phyloP scores from a whole-genome alignment of 1,284 basidiomycete genomes.

The Fomes fomentarius region DNA sequence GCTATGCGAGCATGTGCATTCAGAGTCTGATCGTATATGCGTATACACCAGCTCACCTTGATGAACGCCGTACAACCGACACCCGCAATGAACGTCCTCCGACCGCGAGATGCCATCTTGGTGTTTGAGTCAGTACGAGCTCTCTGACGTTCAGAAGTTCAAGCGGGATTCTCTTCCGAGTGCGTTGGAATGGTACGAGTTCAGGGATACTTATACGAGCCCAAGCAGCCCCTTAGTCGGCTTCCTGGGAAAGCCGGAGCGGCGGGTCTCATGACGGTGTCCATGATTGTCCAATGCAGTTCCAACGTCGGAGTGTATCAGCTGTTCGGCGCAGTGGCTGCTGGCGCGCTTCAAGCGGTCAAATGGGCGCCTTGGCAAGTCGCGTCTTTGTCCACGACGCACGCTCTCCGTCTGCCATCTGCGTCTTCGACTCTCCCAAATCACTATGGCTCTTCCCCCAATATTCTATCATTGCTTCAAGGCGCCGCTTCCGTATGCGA shows the following conservation, averaged over 20 bases:
- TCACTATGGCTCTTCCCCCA: conserved; percentile 48
- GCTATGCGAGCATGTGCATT: conserved; percentile 40
- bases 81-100: conserved; percentile 72
- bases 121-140: too few relatives aligned
- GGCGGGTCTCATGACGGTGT: background rate
- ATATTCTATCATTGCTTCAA: conserved; percentile 80
- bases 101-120: conserved; percentile 38
- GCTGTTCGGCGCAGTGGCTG: background rate
- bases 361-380: too few relatives aligned
- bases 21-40: background rate
- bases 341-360: too few relatives aligned
- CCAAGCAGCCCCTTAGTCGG: background rate
- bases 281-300: background rate
- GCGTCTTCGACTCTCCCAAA: too few relatives aligned
- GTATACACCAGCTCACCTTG: conserved; percentile 51
- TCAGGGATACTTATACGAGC: too few relatives aligned
- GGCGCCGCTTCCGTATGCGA: conserved; percentile 73
- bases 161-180: too few relatives aligned
- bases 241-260: conserved; percentile 1
- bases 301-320: too few relatives aligned
- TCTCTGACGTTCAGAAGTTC: too few relatives aligned
- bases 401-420: too few relatives aligned
- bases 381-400: too few relatives aligned
- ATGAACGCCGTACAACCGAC: conserved; percentile 83
- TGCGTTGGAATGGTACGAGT: too few relatives aligned